A percentile compares a stretch with the other conserved stretches of the same genome.
Evolutionary conservation across 345 rosid genomes (phyloP).

Genomic region (Gossypium ekmanianum): DNA sequence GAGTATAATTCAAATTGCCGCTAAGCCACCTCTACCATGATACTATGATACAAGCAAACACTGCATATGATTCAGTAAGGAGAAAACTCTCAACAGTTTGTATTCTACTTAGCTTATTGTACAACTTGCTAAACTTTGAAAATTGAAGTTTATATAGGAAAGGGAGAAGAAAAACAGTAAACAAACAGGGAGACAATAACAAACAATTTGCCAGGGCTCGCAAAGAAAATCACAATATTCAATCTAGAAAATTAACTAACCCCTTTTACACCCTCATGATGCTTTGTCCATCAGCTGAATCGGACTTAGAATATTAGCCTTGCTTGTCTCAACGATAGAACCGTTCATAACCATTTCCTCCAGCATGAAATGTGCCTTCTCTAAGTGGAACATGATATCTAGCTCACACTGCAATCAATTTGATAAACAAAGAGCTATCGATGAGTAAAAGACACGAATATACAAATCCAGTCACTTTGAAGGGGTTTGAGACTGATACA

Average conservation of each 20-base stretch:
- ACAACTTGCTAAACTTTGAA: neutral
- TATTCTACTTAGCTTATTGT: neutral
- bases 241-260: neutral
- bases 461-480: neutral
- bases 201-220: conserved; percentile 7
- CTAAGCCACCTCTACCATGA: conserved; percentile 3
- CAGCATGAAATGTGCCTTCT: conserved; percentile 97
- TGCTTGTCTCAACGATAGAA: conserved; percentile 91
- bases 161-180: neutral
- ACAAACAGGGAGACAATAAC: conserved; percentile 11
- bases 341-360: conserved; percentile 99
- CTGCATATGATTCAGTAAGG: neutral
- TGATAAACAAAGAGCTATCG: neutral
- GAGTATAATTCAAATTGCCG: neutral
- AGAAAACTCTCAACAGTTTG: neutral
- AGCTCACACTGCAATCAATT: conserved; percentile 67
- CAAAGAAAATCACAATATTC: conserved; percentile 4
- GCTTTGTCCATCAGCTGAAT: conserved; percentile 87
- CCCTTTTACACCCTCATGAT: conserved; percentile 30
- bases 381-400: conserved; percentile 97
- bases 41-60: neutral
- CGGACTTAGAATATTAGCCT: conserved; percentile 71
- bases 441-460: neutral
- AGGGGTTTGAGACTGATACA: neutral
- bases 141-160: neutral